Conservation (phyloP, 108 stramenopile species). For the Parmales sp. region DNA sequence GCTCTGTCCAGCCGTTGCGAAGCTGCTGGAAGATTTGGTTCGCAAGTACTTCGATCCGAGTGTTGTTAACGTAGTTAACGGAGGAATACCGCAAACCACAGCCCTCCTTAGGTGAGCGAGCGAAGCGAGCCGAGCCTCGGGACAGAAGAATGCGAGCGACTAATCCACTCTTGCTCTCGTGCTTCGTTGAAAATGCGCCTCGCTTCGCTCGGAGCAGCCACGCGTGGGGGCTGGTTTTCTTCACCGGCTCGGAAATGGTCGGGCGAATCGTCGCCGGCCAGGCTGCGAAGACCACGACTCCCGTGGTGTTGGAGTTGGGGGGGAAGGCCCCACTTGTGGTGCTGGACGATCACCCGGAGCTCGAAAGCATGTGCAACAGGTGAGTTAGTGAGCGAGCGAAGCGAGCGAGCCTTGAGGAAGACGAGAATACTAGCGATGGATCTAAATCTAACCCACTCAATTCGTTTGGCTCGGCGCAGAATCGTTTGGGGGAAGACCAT, state of each 20-base stretch:
- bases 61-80: slow-evolving; percentile 17
- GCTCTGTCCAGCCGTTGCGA: neutral
- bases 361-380: too few species aligned
- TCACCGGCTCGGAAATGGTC: slow-evolving; percentile 9
- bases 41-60: slow-evolving; percentile 27
- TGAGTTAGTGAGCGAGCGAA: too few species aligned
- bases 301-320: slow-evolving; percentile 12
- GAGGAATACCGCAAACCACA: slow-evolving; percentile 23
- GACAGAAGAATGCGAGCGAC: neutral
- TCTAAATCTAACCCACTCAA: neutral
- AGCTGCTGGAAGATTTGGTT: slow-evolving; percentile 10
- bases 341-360: neutral
- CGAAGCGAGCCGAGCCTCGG: too few species aligned
- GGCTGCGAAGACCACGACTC: slow-evolving; percentile 18
- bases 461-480: too few species aligned
- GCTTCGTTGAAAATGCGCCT: too few species aligned
- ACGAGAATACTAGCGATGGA: too few species aligned
- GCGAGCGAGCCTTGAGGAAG: too few species aligned
- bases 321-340: slow-evolving; percentile 11
- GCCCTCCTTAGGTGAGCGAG: slow-evolving; percentile 12
- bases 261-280: slow-evolving; percentile 15
- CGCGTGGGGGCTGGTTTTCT: neutral
- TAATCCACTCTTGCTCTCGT: neutral
- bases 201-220: neutral
- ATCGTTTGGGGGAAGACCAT: slow-evolving; percentile 20